Conservation (phyloP, 495 filamentous ascomycete genomes). For the Lophiostoma macrostomum region DNA sequence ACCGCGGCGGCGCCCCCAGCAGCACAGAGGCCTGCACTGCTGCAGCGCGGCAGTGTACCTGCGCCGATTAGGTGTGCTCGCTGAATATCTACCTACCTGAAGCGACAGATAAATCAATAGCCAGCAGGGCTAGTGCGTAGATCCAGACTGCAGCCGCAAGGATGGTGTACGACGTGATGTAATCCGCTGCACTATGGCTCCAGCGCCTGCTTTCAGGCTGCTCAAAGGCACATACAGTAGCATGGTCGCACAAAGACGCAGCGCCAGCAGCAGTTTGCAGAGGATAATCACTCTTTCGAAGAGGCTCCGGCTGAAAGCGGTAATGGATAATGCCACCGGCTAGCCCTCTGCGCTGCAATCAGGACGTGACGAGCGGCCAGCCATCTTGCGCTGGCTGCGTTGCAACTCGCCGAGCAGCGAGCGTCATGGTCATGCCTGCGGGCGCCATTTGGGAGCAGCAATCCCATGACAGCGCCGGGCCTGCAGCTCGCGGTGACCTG, state of each 20-base stretch:
- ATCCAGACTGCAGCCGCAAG: not conserved
- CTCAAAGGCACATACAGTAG: conserved; percentile 2
- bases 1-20: not conserved
- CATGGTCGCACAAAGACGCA: conserved; percentile 12
- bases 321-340: conserved; percentile 16
- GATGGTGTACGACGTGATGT: conserved; percentile 6
- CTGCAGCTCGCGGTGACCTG: not conserved
- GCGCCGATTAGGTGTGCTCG: conserved; percentile 10
- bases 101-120: conserved; percentile 22
- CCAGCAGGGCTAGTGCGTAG: conserved; percentile 15
- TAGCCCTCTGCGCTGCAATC: not conserved
- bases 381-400: not conserved
- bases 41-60: conserved; percentile 15
- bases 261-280: conserved; percentile 7
- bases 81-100: conserved; percentile 1
- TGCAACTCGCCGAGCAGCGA: not conserved
- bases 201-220: conserved; percentile 26
- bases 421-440: conserved; percentile 1
- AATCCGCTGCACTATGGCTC: conserved; percentile 12
- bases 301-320: conserved; percentile 27
- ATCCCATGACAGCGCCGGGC: not conserved
- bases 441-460: conserved; percentile 1
- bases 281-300: conserved; percentile 7
- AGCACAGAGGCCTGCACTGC: not conserved
- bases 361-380: not conserved